A percentile compares a stretch with the other conserved stretches of the same genome.
These are phyloP conservation scores for Mycena alexandri DNA, from an alignment of 768 basidiomycete species.

Conservation along the genomic window DNA sequence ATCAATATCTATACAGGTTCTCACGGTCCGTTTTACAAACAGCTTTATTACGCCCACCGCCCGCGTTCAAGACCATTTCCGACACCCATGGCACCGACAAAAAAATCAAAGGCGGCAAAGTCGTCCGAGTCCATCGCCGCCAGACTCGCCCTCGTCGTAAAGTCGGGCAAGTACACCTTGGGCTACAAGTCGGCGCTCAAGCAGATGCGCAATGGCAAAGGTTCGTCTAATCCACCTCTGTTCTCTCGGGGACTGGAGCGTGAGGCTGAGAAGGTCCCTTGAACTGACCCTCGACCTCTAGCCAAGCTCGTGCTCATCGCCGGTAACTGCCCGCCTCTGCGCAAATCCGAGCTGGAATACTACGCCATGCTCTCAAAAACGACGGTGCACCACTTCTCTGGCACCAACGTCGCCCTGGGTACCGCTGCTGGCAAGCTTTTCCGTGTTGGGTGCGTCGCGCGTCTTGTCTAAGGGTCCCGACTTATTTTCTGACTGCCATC, in stretches of 20 bases:
- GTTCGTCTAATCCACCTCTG: constrained; percentile 67
- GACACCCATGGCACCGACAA: constrained; percentile 97
- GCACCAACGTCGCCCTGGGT: constrained; percentile 97
- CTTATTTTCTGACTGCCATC: constrained; percentile 7
- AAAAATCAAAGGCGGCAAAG: constrained; percentile 96
- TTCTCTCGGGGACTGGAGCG: constrained; percentile 94
- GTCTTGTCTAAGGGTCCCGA: constrained; percentile 32
- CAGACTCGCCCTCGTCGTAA: constrained; percentile 95
- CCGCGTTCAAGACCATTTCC: constrained; percentile 18
- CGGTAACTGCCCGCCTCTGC: constrained; percentile 98
- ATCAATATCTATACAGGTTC: no score
- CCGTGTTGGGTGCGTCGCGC: constrained; percentile 84
- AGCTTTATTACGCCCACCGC: no score
- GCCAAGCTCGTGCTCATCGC: constrained; percentile 99
- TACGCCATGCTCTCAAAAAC: constrained; percentile 99
- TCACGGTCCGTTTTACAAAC: no score
- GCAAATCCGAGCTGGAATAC: constrained; percentile 99
- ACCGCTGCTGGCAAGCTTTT: constrained; percentile 99
- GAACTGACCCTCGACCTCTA: constrained; percentile 69
- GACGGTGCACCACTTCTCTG: constrained; percentile 96
- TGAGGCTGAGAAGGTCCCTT: constrained; percentile 99
- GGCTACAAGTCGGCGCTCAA: constrained; percentile 99
- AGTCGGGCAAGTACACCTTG: constrained; percentile 97
- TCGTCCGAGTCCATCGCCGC: constrained; percentile 94
- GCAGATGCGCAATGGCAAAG: constrained; percentile 98